These are phyloP conservation scores for Friedmanniomyces endolithicus DNA, from an alignment of 495 filamentous ascomycete species.

Conservation along the genomic window DNA sequence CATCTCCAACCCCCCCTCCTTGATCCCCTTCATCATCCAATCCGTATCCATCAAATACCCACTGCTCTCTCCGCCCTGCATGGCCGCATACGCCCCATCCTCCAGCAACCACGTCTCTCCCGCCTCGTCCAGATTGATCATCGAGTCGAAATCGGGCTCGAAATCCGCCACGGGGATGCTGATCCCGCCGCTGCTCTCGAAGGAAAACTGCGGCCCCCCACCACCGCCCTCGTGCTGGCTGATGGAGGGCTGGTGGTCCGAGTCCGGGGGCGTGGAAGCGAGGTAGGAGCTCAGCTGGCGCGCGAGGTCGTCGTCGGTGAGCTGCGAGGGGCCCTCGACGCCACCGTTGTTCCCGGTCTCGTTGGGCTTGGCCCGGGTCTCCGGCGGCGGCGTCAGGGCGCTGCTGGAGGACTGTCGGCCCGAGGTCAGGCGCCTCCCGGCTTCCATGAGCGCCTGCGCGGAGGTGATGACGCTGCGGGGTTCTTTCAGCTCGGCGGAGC, in stretches of 20 bases:
- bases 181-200: neutral
- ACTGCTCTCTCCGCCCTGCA: slow-evolving; percentile 28
- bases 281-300: slow-evolving; percentile 30
- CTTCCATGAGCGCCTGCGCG: slow-evolving; percentile 30
- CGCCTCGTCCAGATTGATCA: slow-evolving; percentile 23
- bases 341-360: neutral
- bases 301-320: slow-evolving; percentile 30
- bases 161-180: slow-evolving; percentile 20
- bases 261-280: slow-evolving; percentile 31
- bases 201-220: slow-evolving; percentile 1
- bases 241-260: slow-evolving; percentile 21
- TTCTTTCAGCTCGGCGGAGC: slow-evolving; percentile 9
- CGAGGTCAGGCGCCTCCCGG: slow-evolving; percentile 22
- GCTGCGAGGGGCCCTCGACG: too few relatives aligned
- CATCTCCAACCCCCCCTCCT: slow-evolving; percentile 5
- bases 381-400: slow-evolving; percentile 32
- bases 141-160: slow-evolving; percentile 29
- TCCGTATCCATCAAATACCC: slow-evolving; percentile 31
- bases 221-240: too few relatives aligned
- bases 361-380: slow-evolving; percentile 15
- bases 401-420: slow-evolving; percentile 7
- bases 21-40: slow-evolving; percentile 27
- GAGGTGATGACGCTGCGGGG: slow-evolving; percentile 21
- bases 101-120: slow-evolving; percentile 21
- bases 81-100: slow-evolving; percentile 17